phyloP scores from a whole-genome alignment of 2,329 filamentous ascomycete genomes.

The Phyllosticta citribraziliensis region DNA sequence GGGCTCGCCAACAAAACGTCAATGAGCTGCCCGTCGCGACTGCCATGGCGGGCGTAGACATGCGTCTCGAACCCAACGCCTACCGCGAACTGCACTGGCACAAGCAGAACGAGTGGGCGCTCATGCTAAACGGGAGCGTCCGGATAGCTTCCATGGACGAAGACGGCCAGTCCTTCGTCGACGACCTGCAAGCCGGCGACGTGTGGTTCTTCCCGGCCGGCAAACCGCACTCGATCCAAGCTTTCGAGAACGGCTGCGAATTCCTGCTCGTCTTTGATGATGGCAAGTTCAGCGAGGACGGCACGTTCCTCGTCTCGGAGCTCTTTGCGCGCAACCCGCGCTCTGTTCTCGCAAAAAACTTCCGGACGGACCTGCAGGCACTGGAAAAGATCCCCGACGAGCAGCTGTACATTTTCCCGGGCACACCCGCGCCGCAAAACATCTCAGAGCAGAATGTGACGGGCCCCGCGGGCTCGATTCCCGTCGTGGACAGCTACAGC shows the following conservation, averaged over 20 bases:
- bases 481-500: constrained; percentile 24
- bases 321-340: constrained; percentile 38
- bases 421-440: constrained; percentile 27
- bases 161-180: constrained; percentile 36
- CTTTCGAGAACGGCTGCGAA: constrained; percentile 45
- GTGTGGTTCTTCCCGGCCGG: constrained; percentile 28
- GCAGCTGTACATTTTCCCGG: constrained; percentile 35
- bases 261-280: constrained; percentile 53
- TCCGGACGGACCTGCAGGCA: constrained; percentile 27
- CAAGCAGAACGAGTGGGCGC: constrained; percentile 43
- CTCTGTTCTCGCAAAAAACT: constrained; percentile 34
- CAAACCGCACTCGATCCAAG: constrained; percentile 41
- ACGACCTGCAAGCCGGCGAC: constrained; percentile 31
- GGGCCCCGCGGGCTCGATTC: constrained; percentile 24
- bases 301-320: constrained; percentile 49
- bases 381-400: constrained; percentile 29
- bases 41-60: constrained; percentile 35
- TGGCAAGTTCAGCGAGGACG: constrained; percentile 49
- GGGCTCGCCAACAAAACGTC: constrained; percentile 32
- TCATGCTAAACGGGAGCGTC: constrained; percentile 45
- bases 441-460: constrained; percentile 37
- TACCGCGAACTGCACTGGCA: constrained; percentile 59
- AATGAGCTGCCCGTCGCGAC: constrained; percentile 29
- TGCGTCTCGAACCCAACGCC: constrained; percentile 34
- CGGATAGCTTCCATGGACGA: constrained; percentile 44